Base-by-base conservation (phyloP, 2,329 filamentous ascomycete genomes). In the Botryotinia convoluta region DNA sequence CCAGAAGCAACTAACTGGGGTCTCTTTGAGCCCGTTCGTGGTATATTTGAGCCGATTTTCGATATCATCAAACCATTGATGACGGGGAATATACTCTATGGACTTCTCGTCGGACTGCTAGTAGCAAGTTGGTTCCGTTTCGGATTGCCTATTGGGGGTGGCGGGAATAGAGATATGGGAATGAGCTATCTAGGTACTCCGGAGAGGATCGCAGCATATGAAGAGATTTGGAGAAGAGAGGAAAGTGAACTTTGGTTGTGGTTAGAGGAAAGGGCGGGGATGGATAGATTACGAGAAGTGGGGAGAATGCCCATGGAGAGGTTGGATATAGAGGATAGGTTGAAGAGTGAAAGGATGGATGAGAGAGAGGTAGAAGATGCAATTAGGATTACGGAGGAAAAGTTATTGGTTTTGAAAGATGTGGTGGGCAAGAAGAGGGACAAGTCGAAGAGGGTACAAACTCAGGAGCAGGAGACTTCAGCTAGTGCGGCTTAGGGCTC, bases 201-300 rank as follows among this genome's bases (percentile, higher is more conserved):
- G 0, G 90, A 95, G 72, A 89, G 94, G 9, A 84, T 94, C 26
- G 90, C 92, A 3, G 94, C 93, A 0, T 98, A 98, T 81, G 95
- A 98, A 77, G 93, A 97, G 83, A 92, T 98, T 80, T 99, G 81
- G 77, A 76, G 79, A 69, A 75, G 78, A 70, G 81, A 82, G 74
- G 81, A 81, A 54, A 81, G 80, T 63, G 81, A 82, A 64, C 74
- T 82, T 0, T 82, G 81, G 77, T 75, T 79, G 71, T 81, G 79
- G 81, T 75, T 79, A 6, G 79, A 79, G 68, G 80, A 79, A 64
- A 76, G 79, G 37, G 78, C 80, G 6, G 79, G 78, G 3, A 95
- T 95, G 92, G 93, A 3, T 84, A 96, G 80, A 89, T 97, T 84
- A 93, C 94, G 32, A 86, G 88, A 71, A 89, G 74, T 78, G 12